phyloP scores from a whole-genome alignment of 495 filamentous ascomycete species.

The Annulohypoxylon maeteangense region DNA sequence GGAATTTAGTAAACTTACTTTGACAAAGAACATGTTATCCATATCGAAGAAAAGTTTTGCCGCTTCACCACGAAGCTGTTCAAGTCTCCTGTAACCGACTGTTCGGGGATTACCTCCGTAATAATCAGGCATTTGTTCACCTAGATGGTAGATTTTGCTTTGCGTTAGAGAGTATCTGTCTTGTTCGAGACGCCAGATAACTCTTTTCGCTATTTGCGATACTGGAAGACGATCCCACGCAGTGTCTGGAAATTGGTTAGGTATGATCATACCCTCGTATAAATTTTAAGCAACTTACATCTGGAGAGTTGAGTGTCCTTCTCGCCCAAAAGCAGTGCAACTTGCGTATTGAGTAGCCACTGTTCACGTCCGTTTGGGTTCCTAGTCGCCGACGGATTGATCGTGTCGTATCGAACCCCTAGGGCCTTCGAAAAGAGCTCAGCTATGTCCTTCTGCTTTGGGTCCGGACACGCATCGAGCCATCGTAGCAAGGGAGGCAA shows the following conservation, averaged over 20 bases:
- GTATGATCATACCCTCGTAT: not conserved
- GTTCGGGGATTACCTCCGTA: slow-evolving; percentile 54
- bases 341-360: slow-evolving; percentile 82
- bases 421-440: slow-evolving; percentile 61
- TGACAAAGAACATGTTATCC: slow-evolving; percentile 81
- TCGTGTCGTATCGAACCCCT: slow-evolving; percentile 65
- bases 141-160: slow-evolving; percentile 56
- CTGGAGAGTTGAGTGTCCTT: slow-evolving; percentile 78
- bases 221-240: slow-evolving; percentile 71
- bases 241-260: slow-evolving; percentile 61
- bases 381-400: slow-evolving; percentile 58
- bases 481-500: slow-evolving; percentile 64
- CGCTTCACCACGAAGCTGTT: slow-evolving; percentile 56
- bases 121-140: slow-evolving; percentile 55
- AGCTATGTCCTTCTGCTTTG: slow-evolving; percentile 59
- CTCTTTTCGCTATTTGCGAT: slow-evolving; percentile 57
- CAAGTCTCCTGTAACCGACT: slow-evolving; percentile 51
- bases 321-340: slow-evolving; percentile 77
- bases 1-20: slow-evolving; percentile 57
- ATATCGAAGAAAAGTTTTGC: slow-evolving; percentile 61
- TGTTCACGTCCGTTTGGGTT: slow-evolving; percentile 65
- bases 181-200: slow-evolving; percentile 61
- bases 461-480: slow-evolving; percentile 61
- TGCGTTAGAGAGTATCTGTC: slow-evolving; percentile 61
- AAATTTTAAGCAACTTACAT: slow-evolving; percentile 62